phyloP scores from a whole-genome alignment of 2,329 filamentous ascomycete species.

The Teratosphaeria gauchensis region DNA sequence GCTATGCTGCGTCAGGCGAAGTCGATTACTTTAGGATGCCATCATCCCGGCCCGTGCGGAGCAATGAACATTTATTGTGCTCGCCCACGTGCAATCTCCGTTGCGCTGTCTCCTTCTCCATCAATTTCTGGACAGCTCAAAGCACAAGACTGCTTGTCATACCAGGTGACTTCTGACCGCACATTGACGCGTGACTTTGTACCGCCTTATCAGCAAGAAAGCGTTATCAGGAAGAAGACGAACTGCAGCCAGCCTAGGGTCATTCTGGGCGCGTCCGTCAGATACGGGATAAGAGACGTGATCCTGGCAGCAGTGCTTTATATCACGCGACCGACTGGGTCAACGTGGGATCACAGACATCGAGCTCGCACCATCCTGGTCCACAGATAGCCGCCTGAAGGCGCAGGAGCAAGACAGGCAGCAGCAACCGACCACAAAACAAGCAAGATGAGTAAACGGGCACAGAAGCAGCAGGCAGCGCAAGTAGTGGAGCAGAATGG shows the following conservation, averaged over 20 bases:
- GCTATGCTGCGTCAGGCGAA: not conserved
- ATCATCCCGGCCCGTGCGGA: not conserved
- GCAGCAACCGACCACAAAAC: not conserved
- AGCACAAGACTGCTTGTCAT: not conserved
- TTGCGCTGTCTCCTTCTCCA: not conserved
- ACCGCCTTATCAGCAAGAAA: not conserved
- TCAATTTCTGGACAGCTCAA: not conserved
- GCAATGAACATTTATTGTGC: not conserved
- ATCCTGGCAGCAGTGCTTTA: not conserved
- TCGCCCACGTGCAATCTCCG: not conserved
- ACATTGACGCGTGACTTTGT: not conserved
- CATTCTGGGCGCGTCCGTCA: not conserved
- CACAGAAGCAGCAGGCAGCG: not conserved
- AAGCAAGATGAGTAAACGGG: not conserved
- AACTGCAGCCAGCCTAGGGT: not conserved
- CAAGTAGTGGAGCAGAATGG: constrained; percentile 1
- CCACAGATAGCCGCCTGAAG: not conserved
- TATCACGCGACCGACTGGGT: not conserved
- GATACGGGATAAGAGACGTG: not conserved
- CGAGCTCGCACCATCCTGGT: not conserved
- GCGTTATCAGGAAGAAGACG: not conserved
- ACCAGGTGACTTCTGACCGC: not conserved
- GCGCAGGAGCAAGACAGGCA: not conserved
- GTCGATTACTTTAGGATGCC: not conserved
- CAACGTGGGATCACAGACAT: not conserved